These are phyloP conservation scores for Talaromyces albobiverticillius DNA, from an alignment of 2,329 filamentous ascomycete species.

Conservation along the genomic window DNA sequence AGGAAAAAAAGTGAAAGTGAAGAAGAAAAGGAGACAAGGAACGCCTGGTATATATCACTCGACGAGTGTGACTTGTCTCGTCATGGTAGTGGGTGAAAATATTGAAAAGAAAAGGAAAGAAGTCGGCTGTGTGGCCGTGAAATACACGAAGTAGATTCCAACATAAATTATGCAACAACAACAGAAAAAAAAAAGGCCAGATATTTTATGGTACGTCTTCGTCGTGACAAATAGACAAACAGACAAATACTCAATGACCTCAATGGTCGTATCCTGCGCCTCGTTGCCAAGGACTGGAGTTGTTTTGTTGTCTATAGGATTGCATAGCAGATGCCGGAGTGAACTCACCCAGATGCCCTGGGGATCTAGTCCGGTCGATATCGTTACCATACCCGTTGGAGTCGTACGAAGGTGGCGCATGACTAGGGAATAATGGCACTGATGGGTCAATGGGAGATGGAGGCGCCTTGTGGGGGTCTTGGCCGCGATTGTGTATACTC, in stretches of 20 bases:
- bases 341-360: slow-evolving; percentile 19
- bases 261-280: slow-evolving; percentile 63
- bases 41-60: slow-evolving; percentile 13
- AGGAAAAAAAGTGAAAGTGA: slow-evolving; percentile 15
- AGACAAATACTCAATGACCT: slow-evolving; percentile 17
- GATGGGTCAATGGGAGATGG: slow-evolving; percentile 49
- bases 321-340: slow-evolving; percentile 28
- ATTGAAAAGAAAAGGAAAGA: background rate
- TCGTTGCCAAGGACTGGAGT: slow-evolving; percentile 62
- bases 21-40: slow-evolving; percentile 14
- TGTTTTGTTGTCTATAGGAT: slow-evolving; percentile 49
- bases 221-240: slow-evolving; percentile 31
- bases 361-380: slow-evolving; percentile 8
- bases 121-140: slow-evolving; percentile 12
- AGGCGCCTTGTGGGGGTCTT: slow-evolving; percentile 26
- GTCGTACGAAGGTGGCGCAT: slow-evolving; percentile 38
- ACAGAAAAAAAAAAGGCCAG: slow-evolving; percentile 14
- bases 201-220: slow-evolving; percentile 33
- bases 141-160: background rate
- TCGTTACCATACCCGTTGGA: slow-evolving; percentile 7
- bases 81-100: background rate
- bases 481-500: slow-evolving; percentile 51
- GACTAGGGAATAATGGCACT: slow-evolving; percentile 47
- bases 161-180: background rate
- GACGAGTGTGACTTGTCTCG: slow-evolving; percentile 1